These are phyloP conservation scores for Calonectria hawksworthii DNA, from an alignment of 2,329 filamentous ascomycete genomes.

Conservation along the genomic window DNA sequence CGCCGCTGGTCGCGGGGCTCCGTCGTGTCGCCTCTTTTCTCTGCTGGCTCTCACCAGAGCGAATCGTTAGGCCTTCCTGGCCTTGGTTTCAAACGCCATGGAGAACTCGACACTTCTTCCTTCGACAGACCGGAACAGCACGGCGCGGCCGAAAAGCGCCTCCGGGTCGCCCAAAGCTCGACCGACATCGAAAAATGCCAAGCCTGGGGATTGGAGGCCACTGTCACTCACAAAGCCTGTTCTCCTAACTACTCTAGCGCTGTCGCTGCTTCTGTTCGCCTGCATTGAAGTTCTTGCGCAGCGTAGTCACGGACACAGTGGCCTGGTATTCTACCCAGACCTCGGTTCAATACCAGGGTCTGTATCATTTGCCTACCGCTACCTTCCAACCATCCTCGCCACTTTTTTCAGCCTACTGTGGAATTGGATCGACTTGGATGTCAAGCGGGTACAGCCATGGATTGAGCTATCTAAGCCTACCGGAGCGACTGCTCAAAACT, in stretches of 20 bases:
- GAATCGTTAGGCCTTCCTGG: background rate
- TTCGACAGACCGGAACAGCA: no score
- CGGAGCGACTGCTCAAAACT: background rate
- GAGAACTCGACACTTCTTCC: background rate
- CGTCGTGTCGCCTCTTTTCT: background rate
- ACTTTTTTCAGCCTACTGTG: background rate
- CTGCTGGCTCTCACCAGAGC: background rate
- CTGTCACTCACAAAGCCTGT: background rate
- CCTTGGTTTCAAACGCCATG: background rate
- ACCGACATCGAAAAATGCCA: background rate
- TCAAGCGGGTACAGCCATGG: background rate
- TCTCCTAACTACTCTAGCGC: background rate
- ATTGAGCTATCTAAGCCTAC: background rate
- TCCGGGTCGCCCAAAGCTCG: no score
- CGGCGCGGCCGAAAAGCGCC: background rate
- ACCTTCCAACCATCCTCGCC: background rate
- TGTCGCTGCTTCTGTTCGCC: background rate
- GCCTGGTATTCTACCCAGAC: background rate
- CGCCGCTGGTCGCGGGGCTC: background rate
- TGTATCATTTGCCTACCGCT: background rate
- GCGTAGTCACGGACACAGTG: background rate
- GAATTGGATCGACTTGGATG: conserved; percentile 2
- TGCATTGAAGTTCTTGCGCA: background rate
- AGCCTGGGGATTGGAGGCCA: background rate
- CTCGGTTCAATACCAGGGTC: background rate